Evolutionary conservation across 2,329 filamentous ascomycete species (phyloP).

Genomic region (Coleophoma eucalyptorum): DNA sequence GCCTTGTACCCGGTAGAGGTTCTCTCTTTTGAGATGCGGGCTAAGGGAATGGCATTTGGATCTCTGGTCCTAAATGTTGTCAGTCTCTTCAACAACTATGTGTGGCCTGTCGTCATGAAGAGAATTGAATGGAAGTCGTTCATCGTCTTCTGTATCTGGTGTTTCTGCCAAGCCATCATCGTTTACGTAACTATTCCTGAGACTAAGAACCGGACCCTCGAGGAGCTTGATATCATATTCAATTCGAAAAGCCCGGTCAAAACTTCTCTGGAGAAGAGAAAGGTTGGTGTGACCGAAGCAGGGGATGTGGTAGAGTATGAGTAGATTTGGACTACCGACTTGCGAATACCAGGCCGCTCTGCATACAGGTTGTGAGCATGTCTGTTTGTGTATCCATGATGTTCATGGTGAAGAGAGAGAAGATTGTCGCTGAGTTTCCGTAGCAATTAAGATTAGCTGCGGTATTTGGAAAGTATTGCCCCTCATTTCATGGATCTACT

Average conservation of each 20-base stretch:
- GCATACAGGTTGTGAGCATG: too few species aligned
- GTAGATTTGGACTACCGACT: too few species aligned
- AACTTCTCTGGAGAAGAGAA: constrained; percentile 37
- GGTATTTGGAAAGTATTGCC: too few species aligned
- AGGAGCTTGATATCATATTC: constrained; percentile 50
- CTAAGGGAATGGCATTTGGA: constrained; percentile 51
- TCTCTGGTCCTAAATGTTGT: constrained; percentile 39
- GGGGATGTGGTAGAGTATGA: background rate
- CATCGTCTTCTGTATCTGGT: constrained; percentile 45
- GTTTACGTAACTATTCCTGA: constrained; percentile 48
- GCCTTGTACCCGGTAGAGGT: constrained; percentile 50
- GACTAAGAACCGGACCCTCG: constrained; percentile 39
- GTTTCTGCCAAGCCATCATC: constrained; percentile 32
- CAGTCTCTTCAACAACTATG: constrained; percentile 41
- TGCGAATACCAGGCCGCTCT: too few species aligned
- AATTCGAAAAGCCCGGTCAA: constrained; percentile 38
- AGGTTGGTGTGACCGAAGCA: background rate
- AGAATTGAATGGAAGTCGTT: constrained; percentile 51
- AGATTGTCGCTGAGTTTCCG: too few species aligned
- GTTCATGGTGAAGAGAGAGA: too few species aligned
- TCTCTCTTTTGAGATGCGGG: constrained; percentile 48
- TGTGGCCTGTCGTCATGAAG: constrained; percentile 41
- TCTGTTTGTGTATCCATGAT: too few species aligned
- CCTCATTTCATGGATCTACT: too few species aligned
- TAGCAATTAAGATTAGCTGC: too few species aligned